Base-by-base conservation (phyloP, 192 early-diverging fungal species). In the Backusella circina region DNA sequence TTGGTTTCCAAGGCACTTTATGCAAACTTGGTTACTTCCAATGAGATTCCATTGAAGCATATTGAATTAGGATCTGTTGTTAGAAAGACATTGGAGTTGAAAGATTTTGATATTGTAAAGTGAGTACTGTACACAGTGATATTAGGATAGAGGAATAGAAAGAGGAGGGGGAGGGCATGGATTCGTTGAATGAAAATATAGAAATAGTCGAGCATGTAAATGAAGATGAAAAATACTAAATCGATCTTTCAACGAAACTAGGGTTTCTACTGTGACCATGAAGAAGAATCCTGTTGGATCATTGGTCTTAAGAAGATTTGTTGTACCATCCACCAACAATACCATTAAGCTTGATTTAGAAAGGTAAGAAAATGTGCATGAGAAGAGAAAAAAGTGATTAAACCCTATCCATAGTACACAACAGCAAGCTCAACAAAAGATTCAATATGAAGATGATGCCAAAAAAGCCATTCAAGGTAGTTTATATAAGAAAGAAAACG, bases 61-160 rank as follows among this genome's bases (percentile, higher is more conserved):
- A 80, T 89, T 23, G 73, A 72, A 5, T 70, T 89, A 9, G 83
- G 80, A 16, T 79, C 80, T 23, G 69, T 77, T 39, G 79, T 86
- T 1, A 72, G 80, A 67, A 78, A 79, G 1, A 84, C 81, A 3
- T 54, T 89, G 66, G 84, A 86, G 30, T 64, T 79, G 0, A 80
- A 86, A 65, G 80, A 79, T 51, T 89, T 84, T 80, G 81, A 80
- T 5, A 85, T 87, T 57, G 72, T 89, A 67, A 82, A 79, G 88
- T 86, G 85, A 70, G 76, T 73, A 51, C 28, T 30, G 39, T 8
- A 68, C 38, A 73, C 18, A 18, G 47, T 70, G 18, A 12, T 30
- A 65, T 4, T 51, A n/a, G n/a, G 4, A 21, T 51, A 21, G 50
- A 21, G 7, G 50, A 37, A 5, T 41, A 41, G 10, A 41, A 3